These are phyloP conservation scores for Pythium insidiosum DNA, from an alignment of 352 stramenopile genomes.

Conservation along the genomic window DNA sequence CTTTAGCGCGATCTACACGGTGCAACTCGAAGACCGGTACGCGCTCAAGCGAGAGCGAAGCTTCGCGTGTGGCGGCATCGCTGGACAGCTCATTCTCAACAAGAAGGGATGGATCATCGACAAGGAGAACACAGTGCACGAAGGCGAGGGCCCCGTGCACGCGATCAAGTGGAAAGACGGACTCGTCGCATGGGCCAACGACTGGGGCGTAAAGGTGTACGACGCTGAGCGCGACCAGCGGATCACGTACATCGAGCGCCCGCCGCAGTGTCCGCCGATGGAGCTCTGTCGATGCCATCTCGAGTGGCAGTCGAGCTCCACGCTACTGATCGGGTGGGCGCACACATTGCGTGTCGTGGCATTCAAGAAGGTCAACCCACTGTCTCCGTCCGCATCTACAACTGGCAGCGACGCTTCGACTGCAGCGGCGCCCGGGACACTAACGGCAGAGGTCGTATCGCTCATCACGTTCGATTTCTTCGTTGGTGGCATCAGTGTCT, in stretches of 20 bases:
- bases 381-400: constrained; percentile 22
- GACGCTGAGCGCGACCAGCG: constrained; percentile 63
- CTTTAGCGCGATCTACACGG: constrained; percentile 74
- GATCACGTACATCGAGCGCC: constrained; percentile 78
- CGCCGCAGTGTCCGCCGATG: constrained; percentile 71
- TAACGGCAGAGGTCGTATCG: constrained; percentile 63
- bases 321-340: constrained; percentile 71
- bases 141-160: constrained; percentile 76
- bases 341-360: constrained; percentile 70
- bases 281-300: constrained; percentile 77
- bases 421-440: constrained; percentile 16
- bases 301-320: constrained; percentile 49
- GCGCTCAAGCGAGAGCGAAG: constrained; percentile 73
- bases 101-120: constrained; percentile 86
- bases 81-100: constrained; percentile 78
- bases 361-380: constrained; percentile 45
- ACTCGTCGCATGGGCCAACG: constrained; percentile 77
- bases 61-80: constrained; percentile 74
- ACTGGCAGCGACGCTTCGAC: constrained; percentile 3
- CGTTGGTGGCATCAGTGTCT: constrained; percentile 63
- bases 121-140: constrained; percentile 78
- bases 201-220: constrained; percentile 85
- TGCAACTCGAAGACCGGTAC: constrained; percentile 74
- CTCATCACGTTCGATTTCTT: constrained; percentile 83
- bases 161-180: constrained; percentile 73